Conservation (phyloP, 352 stramenopile species). For the Globisporangium acanthophoron region DNA sequence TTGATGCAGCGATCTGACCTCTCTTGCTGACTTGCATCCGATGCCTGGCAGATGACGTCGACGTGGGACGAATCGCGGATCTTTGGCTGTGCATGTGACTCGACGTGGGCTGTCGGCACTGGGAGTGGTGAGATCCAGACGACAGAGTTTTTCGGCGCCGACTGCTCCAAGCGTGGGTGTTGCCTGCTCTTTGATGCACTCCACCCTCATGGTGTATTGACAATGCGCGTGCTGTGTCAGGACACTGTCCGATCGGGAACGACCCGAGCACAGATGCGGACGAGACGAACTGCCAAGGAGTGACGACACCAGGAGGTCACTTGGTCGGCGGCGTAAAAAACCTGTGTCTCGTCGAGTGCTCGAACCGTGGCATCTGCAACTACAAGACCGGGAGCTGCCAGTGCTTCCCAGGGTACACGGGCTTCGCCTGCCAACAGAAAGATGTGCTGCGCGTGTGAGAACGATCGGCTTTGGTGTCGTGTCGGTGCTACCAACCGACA, state of each 20-base stretch:
- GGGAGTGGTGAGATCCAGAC: conserved; percentile 67
- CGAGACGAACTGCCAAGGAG: conserved; percentile 72
- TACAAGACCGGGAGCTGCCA: conserved; percentile 77
- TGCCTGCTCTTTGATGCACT: background rate
- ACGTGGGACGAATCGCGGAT: conserved; percentile 91
- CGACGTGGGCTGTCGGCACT: conserved; percentile 75
- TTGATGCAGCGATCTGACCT: background rate
- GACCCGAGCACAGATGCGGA: conserved; percentile 61
- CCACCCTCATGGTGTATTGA: background rate
- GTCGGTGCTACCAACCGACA: background rate
- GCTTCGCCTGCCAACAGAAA: conserved; percentile 46
- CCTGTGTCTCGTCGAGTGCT: conserved; percentile 90
- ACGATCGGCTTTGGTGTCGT: background rate
- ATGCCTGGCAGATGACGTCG: conserved; percentile 25
- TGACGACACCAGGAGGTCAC: conserved; percentile 31
- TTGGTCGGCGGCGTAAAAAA: conserved; percentile 59
- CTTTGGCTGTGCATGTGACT: conserved; percentile 89
- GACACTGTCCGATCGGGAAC: conserved; percentile 77
- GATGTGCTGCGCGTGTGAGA: conserved; percentile 21
- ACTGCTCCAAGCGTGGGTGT: conserved; percentile 72
- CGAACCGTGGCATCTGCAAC: conserved; percentile 89
- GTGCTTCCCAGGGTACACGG: conserved; percentile 83
- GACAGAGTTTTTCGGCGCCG: conserved; percentile 85
- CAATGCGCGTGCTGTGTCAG: conserved; percentile 17
- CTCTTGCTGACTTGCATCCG: background rate